Base-by-base conservation (phyloP, 192 early-diverging fungal species). In the Podila epigama region DNA sequence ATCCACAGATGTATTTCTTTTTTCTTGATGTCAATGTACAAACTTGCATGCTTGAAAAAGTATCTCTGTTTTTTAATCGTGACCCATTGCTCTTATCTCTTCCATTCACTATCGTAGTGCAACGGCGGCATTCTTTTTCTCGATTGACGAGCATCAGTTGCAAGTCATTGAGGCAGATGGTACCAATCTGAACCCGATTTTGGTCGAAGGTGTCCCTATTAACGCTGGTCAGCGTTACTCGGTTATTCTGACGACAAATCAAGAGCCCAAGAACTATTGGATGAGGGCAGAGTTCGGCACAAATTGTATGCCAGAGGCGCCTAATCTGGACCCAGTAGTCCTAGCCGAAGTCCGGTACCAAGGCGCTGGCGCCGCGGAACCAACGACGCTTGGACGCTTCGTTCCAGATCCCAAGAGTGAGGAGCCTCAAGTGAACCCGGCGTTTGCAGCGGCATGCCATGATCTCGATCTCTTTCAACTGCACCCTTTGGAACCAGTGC, bases 91-190 rank as follows among this genome's bases (percentile, higher is more conserved):
- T n/a, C n/a, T n/a, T n/a, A n/a, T n/a, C n/a, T n/a, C n/a, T n/a
- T n/a, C n/a, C n/a, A n/a, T 44, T 15, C 40, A 48, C n/a, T 3
- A 0, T 48, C 34, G n/a, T 41, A 82, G 86, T 55, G 87, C 86
- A 16, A 86, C 92, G 34, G 80, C 88, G 10, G 71, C 80, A 27
- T 94, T 88, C 81, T 63, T 82, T 50, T 83, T 94, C 66, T 88
- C 85, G 40, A 87, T 94, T 58, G 90, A 90, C 69, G 83, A 87
- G 15, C 92, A 92, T 78, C 63, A 79, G 10, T 68, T 93, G 66
- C 80, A 85, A 29, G 79, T 93, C 18, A 90, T 93, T 66, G 92
- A 93, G 81, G 87, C 86, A 4, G 92, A 93, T 34, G 92, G 92
- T 22, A 79, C 75, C 6, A 53, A 73, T 33, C 57, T 68, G 20